Evolutionary conservation across 768 basidiomycete species (phyloP).

Genomic region (Pluteus cervinus): DNA sequence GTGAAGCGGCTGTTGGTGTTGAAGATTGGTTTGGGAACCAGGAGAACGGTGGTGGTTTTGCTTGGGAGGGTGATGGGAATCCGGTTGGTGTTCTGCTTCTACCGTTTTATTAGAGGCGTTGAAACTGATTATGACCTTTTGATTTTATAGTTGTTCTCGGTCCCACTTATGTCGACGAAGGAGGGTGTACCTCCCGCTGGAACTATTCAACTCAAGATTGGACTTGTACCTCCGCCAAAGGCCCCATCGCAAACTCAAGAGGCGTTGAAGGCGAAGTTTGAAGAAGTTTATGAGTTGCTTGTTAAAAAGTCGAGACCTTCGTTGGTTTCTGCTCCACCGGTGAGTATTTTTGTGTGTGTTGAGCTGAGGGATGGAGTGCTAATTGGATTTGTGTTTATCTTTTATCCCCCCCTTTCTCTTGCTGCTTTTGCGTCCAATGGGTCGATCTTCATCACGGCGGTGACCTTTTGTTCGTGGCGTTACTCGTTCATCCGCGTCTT

Average conservation of each 20-base stretch:
- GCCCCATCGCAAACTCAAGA: slow-evolving; percentile 23
- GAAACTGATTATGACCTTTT: slow-evolving; percentile 7
- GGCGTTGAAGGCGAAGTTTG: slow-evolving; percentile 36
- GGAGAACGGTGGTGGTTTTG: slow-evolving; percentile 32
- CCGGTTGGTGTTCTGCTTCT: slow-evolving; percentile 39
- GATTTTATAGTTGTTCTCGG: slow-evolving; percentile 23
- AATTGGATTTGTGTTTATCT: too few relatives aligned
- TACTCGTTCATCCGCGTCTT: too few relatives aligned
- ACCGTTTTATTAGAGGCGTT: background rate
- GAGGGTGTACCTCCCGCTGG: slow-evolving; percentile 35
- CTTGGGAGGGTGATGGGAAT: slow-evolving; percentile 61
- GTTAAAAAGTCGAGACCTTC: slow-evolving; percentile 26
- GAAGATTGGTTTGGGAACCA: slow-evolving; percentile 67
- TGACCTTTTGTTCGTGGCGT: too few relatives aligned
- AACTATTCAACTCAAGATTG: slow-evolving; percentile 37
- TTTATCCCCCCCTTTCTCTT: too few relatives aligned
- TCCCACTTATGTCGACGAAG: slow-evolving; percentile 36
- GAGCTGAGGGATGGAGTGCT: too few relatives aligned
- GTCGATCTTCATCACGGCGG: too few relatives aligned
- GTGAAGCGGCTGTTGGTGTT: slow-evolving; percentile 77
- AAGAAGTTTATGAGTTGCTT: slow-evolving; percentile 59
- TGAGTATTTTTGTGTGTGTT: slow-evolving; percentile 4
- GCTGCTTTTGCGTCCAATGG: too few relatives aligned
- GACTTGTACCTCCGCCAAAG: slow-evolving; percentile 41
- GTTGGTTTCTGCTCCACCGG: slow-evolving; percentile 6